Evolutionary conservation across 2,329 filamentous ascomycete genomes (phyloP), one percentile per base, ranked within the genome.

Genomic region (Elsinoe australis): DNA sequence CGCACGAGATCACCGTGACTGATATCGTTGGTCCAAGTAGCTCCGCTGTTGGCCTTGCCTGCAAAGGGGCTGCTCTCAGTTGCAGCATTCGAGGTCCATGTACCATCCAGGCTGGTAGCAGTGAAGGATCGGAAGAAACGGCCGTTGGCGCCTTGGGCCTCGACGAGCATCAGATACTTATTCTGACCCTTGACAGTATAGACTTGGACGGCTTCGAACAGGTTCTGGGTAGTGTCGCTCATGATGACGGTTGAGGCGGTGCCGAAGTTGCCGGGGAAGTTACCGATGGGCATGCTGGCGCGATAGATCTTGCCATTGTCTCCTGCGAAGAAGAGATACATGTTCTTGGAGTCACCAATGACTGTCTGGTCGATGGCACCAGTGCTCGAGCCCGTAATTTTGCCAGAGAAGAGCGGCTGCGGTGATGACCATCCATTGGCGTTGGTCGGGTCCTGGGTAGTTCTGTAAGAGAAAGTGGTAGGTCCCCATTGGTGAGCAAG

Each of bases 71-170:
- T 65, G 55, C 57, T 62, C 66, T 83, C 80, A 10, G 57, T 70
- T 1, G 67, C 66, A 1, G 79, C 76, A 56, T 82, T 73, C 7
- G 71, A 54, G 0, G 76, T 79, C 80, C 80, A 84, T 3, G 61
- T 45, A 6, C 80, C 80, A 29, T 60, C 58, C 6, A 83, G 68
- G 56, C 67, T 74, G 34, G 65, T 71, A 10, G 80, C 75, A 0
- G 78, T 82, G 67, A 79, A 83, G 1, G 78, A 82, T 50, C 80
- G 78, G 73, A 83, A 83, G 63, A 76, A 84, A 2, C 80, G 72
- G 1, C 79, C 79, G 24, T 70, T 64, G 0, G 61, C 29, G 1
- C 80, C 79, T 34, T 76, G 74, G 0, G 76, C 69, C 61, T 84
- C 80, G 26, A 83, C 78, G n/a, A 83, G 72, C 76, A 83, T 82